Evolutionary conservation across 2,329 filamentous ascomycete species (phyloP).

Genomic region (Ophiostoma tasmaniense): DNA sequence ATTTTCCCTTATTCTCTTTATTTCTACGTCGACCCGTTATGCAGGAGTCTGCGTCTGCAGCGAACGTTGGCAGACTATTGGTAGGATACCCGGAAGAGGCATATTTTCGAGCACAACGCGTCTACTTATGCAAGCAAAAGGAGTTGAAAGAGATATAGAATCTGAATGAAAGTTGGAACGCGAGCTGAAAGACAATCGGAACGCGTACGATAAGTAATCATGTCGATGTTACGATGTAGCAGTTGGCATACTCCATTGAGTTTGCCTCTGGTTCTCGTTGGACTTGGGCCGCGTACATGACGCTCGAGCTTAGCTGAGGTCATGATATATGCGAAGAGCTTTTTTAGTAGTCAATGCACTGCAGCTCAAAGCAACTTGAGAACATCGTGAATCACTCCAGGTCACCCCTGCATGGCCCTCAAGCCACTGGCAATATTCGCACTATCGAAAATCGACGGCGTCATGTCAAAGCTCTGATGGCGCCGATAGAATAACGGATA

Average conservation of each 20-base stretch:
- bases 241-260: background rate
- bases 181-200: background rate
- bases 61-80: background rate
- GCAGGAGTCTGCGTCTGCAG: background rate
- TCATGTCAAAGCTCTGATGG: conserved; percentile 4
- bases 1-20: background rate
- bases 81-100: background rate
- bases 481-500: background rate
- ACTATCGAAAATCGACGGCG: background rate
- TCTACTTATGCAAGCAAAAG: background rate
- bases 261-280: background rate
- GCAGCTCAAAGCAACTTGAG: background rate
- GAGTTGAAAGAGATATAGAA: background rate
- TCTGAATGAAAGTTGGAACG: too few species aligned
- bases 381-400: background rate
- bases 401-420: background rate
- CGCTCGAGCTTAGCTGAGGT: background rate
- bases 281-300: background rate
- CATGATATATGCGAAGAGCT: too few species aligned
- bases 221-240: background rate
- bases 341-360: background rate
- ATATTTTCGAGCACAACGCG: background rate
- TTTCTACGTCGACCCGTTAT: background rate
- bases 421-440: background rate
- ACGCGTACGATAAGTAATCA: background rate